These are phyloP conservation scores for Nelumbo lutea DNA, from an alignment of 164 flowering plant species.

Conservation along the genomic window DNA sequence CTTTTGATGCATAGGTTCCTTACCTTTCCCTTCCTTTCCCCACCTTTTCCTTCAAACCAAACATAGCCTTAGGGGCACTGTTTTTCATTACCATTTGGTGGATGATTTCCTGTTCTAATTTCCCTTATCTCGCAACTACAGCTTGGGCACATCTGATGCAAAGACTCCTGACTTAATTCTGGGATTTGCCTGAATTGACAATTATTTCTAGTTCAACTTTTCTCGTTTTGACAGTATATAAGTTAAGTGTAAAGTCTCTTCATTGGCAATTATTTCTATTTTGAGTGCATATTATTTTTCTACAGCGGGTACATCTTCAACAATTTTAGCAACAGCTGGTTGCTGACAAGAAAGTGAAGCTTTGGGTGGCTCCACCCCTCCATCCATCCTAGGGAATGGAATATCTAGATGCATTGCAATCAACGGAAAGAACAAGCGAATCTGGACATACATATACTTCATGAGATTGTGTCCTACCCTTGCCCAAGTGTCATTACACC, in stretches of 20 bases:
- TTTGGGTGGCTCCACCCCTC: conserved; percentile 70
- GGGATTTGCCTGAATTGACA: not conserved
- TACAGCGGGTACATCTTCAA: conserved; percentile 45
- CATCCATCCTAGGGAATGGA: conserved; percentile 15
- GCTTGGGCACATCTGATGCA: too few relatives aligned
- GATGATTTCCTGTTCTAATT: too few relatives aligned
- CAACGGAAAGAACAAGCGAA: not conserved
- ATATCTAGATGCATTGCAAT: conserved; percentile 1
- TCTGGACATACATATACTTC: not conserved
- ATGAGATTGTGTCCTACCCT: conserved; percentile 2
- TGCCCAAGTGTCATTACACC: not conserved
- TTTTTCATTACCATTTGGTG: too few relatives aligned
- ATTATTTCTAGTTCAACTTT: too few relatives aligned
- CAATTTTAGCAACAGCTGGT: conserved; percentile 71
- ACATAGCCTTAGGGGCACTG: too few relatives aligned
- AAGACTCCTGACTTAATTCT: too few relatives aligned
- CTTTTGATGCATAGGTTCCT: too few relatives aligned
- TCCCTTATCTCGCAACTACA: too few relatives aligned
- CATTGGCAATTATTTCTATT: not conserved
- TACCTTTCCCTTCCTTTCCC: too few relatives aligned
- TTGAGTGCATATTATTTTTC: not conserved
- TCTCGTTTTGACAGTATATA: too few relatives aligned
- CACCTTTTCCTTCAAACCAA: too few relatives aligned
- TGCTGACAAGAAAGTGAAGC: conserved; percentile 85
- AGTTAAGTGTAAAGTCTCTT: too few relatives aligned